Evolutionary conservation across 257 asterid genomes (phyloP).

Genomic region (Solanum rostratum): DNA sequence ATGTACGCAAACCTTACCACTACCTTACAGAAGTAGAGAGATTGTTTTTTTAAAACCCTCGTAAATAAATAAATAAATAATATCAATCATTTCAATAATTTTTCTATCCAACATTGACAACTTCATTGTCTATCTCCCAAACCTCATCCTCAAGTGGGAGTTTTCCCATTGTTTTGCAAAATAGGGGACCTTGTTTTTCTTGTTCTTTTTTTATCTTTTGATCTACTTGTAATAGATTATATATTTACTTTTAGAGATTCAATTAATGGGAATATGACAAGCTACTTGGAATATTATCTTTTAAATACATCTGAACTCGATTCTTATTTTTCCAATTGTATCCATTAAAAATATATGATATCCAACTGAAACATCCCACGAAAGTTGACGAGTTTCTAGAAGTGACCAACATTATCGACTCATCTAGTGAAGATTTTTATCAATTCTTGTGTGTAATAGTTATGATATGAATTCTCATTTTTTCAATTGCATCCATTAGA

Average conservation of each 20-base stretch:
- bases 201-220: not conserved
- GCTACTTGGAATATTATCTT: not conserved
- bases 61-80: not conserved
- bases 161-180: slow-evolving; percentile 4
- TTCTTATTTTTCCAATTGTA: not conserved
- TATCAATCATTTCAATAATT: not conserved
- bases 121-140: not conserved
- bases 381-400: not conserved
- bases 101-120: not conserved
- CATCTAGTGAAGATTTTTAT: not conserved
- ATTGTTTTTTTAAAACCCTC: too few relatives aligned
- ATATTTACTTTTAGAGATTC: not conserved
- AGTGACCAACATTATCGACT: not conserved
- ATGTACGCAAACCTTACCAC: too few relatives aligned
- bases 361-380: too few relatives aligned
- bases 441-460: not conserved
- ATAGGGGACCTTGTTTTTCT: not conserved
- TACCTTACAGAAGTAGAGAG: too few relatives aligned
- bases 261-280: not conserved
- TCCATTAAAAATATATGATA: not conserved
- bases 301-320: not conserved
- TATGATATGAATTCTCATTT: not conserved
- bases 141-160: not conserved
- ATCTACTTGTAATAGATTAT: not conserved
- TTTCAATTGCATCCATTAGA: too few relatives aligned